Conservation (phyloP, 768 basidiomycete species). For the Leucosporidium creatinivorum region DNA sequence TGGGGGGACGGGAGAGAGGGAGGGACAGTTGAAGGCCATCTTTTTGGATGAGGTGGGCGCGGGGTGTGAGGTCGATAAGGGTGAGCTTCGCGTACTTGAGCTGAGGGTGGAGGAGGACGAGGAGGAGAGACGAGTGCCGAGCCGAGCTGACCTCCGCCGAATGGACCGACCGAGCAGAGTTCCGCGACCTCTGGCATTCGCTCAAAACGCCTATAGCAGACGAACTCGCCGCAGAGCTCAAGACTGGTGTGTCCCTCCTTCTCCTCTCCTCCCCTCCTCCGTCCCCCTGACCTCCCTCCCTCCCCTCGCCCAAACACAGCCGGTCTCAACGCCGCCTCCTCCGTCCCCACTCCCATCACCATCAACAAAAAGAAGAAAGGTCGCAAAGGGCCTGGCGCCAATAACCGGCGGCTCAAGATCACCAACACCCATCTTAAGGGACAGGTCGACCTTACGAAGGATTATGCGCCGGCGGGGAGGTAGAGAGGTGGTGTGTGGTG, state of each 20-base stretch:
- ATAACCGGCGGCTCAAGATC: conserved; percentile 64
- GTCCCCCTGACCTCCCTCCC: neutral
- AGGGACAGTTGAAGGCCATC: conserved; percentile 37
- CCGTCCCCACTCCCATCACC: conserved; percentile 54
- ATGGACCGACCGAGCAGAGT: too few species aligned
- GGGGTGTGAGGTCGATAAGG: conserved; percentile 59
- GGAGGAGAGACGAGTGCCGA: neutral
- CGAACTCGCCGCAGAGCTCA: conserved; percentile 68
- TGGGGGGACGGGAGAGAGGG: conserved; percentile 45
- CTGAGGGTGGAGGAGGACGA: too few species aligned
- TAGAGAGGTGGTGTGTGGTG: too few species aligned
- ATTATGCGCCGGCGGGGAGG: conserved; percentile 45
- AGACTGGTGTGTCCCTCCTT: conserved; percentile 50
- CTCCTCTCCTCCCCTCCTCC: neutral
- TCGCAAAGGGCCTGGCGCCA: conserved; percentile 67
- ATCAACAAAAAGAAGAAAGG: conserved; percentile 61
- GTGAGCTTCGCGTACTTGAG: too few species aligned
- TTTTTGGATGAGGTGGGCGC: conserved; percentile 34
- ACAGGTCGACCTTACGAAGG: conserved; percentile 73
- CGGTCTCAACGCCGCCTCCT: conserved; percentile 70
- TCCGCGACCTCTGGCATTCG: conserved; percentile 76
- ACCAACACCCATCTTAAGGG: conserved; percentile 83
- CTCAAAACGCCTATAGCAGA: conserved; percentile 78
- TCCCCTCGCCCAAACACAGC: conserved; percentile 46
- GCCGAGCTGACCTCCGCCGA: too few species aligned